These are phyloP conservation scores for Leccinum angustisporum DNA, from an alignment of 1,284 basidiomycete genomes.

Conservation along the genomic window DNA sequence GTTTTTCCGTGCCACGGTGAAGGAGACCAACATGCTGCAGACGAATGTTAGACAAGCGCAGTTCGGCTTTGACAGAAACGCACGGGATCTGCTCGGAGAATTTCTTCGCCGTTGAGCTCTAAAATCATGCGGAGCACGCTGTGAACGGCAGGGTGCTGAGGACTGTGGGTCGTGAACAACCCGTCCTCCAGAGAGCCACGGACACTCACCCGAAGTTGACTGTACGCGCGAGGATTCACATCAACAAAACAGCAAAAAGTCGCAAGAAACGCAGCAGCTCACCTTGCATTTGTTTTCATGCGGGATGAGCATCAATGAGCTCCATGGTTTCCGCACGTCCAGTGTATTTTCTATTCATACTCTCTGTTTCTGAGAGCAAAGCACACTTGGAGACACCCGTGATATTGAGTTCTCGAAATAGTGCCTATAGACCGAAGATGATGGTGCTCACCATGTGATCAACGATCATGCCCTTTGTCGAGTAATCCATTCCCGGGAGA, in stretches of 20 bases:
- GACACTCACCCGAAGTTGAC: constrained; percentile 84
- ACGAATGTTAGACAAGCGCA: constrained; percentile 1
- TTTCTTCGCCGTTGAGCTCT: constrained; percentile 97
- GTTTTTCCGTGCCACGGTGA: constrained; percentile 97
- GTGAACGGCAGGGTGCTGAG: constrained; percentile 98
- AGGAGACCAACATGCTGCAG: constrained; percentile 90
- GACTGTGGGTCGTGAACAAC: constrained; percentile 44
- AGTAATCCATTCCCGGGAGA: too few relatives aligned
- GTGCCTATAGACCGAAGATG: too few relatives aligned
- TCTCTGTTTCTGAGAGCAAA: too few relatives aligned
- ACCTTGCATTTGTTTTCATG: too few relatives aligned
- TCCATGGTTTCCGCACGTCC: too few relatives aligned
- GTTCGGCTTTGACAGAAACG: constrained; percentile 29
- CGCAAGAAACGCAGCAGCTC: too few relatives aligned
- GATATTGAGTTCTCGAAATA: too few relatives aligned
- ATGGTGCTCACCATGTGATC: too few relatives aligned
- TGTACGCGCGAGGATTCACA: constrained; percentile 30
- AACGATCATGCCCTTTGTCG: too few relatives aligned
- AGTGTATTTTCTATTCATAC: too few relatives aligned
- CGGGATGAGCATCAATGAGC: too few relatives aligned
- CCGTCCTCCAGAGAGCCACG: neutral
- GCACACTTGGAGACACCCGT: too few relatives aligned
- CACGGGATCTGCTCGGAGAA: constrained; percentile 85
- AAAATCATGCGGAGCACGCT: constrained; percentile 98
- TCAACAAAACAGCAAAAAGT: constrained; percentile 11